A percentile compares a stretch with the other conserved stretches of the same genome.
Evolutionary conservation across 2,329 filamentous ascomycete species (phyloP).

Genomic region (Raffaelea albimanens): DNA sequence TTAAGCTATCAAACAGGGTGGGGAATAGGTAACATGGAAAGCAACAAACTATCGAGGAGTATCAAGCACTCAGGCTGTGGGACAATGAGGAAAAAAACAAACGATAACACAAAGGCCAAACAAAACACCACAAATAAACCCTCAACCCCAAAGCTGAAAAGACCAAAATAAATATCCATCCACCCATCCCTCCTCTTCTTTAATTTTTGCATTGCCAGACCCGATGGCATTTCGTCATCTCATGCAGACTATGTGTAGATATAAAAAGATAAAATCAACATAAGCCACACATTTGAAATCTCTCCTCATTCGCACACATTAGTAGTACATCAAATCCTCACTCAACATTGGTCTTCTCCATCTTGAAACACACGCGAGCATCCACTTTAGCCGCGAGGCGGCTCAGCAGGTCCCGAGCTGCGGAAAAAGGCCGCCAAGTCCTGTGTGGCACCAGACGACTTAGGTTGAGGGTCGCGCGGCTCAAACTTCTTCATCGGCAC

Average conservation of each 20-base stretch:
- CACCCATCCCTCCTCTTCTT: constrained; percentile 12
- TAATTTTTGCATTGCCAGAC: too few relatives aligned
- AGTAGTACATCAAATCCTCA: neutral
- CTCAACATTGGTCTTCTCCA: too few relatives aligned
- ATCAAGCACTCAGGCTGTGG: neutral
- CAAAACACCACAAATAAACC: neutral
- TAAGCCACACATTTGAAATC: neutral
- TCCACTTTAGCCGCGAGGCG: constrained; percentile 3
- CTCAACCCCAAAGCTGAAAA: neutral
- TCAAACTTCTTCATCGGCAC: constrained; percentile 50
- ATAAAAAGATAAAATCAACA: neutral
- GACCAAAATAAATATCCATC: neutral
- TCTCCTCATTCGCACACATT: too few relatives aligned
- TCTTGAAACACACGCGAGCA: neutral
- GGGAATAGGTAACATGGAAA: neutral
- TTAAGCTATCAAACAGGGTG: too few relatives aligned
- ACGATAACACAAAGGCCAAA: constrained; percentile 1
- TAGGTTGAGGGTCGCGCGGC: constrained; percentile 40
- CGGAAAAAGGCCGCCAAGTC: constrained; percentile 67
- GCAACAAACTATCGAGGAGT: constrained; percentile 7
- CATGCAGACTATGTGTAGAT: too few relatives aligned
- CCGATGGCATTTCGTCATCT: too few relatives aligned
- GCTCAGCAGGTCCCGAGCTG: constrained; percentile 53
- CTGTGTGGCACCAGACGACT: constrained; percentile 39
- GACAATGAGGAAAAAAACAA: neutral